Conservation (phyloP, 164 flowering plant genomes). For the Vitis cinerea region DNA sequence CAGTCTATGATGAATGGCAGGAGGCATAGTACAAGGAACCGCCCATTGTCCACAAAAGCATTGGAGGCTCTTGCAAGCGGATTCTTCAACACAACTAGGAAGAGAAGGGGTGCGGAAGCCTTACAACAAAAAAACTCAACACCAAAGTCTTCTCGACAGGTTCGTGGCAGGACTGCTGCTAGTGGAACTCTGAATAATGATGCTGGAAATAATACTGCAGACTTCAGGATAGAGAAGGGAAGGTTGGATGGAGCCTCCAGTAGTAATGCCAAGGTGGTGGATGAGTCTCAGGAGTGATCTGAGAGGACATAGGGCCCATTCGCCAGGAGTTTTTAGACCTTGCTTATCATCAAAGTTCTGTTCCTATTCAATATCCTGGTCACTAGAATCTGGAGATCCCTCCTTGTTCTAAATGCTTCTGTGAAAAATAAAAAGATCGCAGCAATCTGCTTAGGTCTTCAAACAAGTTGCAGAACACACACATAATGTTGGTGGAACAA, state of each 20-base stretch:
- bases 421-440: neutral
- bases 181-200: constrained; percentile 7
- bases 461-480: neutral
- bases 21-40: constrained; percentile 50
- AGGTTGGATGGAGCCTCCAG: neutral
- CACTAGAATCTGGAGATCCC: neutral
- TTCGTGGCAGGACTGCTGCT: constrained; percentile 9
- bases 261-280: constrained; percentile 3
- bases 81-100: constrained; percentile 17
- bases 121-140: constrained; percentile 7
- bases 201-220: neutral
- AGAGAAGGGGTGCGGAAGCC: constrained; percentile 12
- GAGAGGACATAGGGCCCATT: neutral
- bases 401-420: neutral
- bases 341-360: neutral
- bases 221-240: constrained; percentile 5
- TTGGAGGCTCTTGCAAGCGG: constrained; percentile 37
- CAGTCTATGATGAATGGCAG: constrained; percentile 12
- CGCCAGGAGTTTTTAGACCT: neutral
- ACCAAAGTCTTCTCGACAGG: constrained; percentile 11
- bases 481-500: neutral
- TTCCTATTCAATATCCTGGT: neutral
- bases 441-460: neutral
- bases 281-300: constrained; percentile 3
- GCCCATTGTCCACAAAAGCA: constrained; percentile 38